These are phyloP conservation scores for Sugiyamaella marilandica DNA, from an alignment of 805 yeast species.

Conservation along the genomic window DNA sequence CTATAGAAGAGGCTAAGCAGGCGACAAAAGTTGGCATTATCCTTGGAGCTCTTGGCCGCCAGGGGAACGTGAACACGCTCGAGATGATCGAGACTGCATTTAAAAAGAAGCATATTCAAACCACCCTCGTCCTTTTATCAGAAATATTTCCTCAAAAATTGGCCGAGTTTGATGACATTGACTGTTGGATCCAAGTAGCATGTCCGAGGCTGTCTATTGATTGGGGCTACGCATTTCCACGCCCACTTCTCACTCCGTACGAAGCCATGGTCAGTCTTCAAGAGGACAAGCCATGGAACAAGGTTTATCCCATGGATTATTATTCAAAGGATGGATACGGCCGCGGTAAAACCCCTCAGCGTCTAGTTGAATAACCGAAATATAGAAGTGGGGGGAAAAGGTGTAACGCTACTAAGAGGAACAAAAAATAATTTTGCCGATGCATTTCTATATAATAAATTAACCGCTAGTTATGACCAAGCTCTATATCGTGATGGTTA, in stretches of 20 bases:
- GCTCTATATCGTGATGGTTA: neutral
- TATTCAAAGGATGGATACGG: slow-evolving; percentile 89
- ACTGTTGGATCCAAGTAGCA: slow-evolving; percentile 95
- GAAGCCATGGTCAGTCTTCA: slow-evolving; percentile 89
- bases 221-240: slow-evolving; percentile 97
- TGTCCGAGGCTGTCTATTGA: slow-evolving; percentile 95
- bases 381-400: neutral
- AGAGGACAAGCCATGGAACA: slow-evolving; percentile 59
- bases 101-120: slow-evolving; percentile 51
- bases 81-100: slow-evolving; percentile 58
- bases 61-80: slow-evolving; percentile 80
- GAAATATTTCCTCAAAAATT: slow-evolving; percentile 92
- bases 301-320: slow-evolving; percentile 88
- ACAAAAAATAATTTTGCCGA: neutral
- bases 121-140: slow-evolving; percentile 77
- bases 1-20: slow-evolving; percentile 55
- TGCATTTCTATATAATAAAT: neutral
- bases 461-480: neutral
- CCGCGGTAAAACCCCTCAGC: slow-evolving; percentile 64
- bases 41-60: slow-evolving; percentile 91
- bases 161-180: slow-evolving; percentile 87
- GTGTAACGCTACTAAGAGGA: neutral
- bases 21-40: slow-evolving; percentile 76
- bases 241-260: slow-evolving; percentile 90
- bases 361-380: neutral